Conservation (phyloP, 2,329 filamentous ascomycete species). For the Talaromyces amestolkiae region DNA sequence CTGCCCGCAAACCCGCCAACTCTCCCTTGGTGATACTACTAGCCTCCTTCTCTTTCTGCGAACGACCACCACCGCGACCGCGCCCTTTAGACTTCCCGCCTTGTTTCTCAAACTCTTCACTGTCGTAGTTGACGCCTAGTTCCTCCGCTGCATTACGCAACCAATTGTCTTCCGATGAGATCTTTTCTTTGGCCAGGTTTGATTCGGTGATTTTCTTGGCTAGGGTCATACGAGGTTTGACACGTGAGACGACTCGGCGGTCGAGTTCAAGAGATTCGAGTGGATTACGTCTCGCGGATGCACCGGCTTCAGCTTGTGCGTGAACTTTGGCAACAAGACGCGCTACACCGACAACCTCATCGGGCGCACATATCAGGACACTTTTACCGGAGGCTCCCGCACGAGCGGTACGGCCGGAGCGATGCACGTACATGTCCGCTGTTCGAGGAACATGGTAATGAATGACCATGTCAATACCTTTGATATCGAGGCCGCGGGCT, state of each 20-base stretch:
- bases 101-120: constrained; percentile 72
- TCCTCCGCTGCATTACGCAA: constrained; percentile 82
- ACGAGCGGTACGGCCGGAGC: constrained; percentile 89
- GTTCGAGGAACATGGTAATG: constrained; percentile 94
- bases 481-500: constrained; percentile 89
- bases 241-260: constrained; percentile 68
- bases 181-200: constrained; percentile 80
- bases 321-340: constrained; percentile 87
- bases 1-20: constrained; percentile 64
- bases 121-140: constrained; percentile 89
- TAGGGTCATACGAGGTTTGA: constrained; percentile 74
- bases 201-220: constrained; percentile 87
- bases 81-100: constrained; percentile 63
- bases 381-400: constrained; percentile 74
- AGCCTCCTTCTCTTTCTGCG: constrained; percentile 71
- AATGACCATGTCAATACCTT: constrained; percentile 80
- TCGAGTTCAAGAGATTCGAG: constrained; percentile 73
- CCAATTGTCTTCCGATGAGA: constrained; percentile 79
- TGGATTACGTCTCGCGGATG: constrained; percentile 56
- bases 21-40: constrained; percentile 69
- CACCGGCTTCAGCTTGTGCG: constrained; percentile 54
- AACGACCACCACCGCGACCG: constrained; percentile 71
- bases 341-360: constrained; percentile 82
- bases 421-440: constrained; percentile 91
- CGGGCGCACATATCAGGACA: constrained; percentile 83